These are phyloP conservation scores for Kwoniella shivajii DNA, from an alignment of 1,284 basidiomycete species.

Conservation along the genomic window DNA sequence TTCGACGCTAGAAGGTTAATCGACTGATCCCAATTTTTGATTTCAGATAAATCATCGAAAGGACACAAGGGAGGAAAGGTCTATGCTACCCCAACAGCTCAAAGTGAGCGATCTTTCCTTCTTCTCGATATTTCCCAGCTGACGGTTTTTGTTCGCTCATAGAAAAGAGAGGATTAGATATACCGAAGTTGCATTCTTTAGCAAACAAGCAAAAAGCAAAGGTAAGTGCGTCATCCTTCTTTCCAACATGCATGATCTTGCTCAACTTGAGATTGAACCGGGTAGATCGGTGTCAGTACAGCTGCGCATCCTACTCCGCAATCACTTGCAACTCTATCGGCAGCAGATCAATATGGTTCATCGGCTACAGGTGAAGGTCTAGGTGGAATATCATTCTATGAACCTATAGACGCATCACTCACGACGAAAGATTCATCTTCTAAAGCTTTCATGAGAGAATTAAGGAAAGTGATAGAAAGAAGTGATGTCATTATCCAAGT, in stretches of 20 bases:
- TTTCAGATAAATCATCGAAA: conserved; percentile 26
- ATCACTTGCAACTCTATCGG: conserved; percentile 56
- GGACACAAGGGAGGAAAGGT: conserved; percentile 38
- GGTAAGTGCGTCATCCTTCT: conserved; percentile 45
- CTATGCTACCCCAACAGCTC: conserved; percentile 37
- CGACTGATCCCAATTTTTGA: conserved; percentile 1
- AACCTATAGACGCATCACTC: conserved; percentile 62
- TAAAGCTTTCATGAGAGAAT: conserved; percentile 68
- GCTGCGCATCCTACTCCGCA: conserved; percentile 11
- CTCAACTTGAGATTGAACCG: too few species aligned
- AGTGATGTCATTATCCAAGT: conserved; percentile 81
- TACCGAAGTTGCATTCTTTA: conserved; percentile 63
- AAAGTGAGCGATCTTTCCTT: too few species aligned
- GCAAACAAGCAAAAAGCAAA: conserved; percentile 56
- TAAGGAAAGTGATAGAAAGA: conserved; percentile 91
- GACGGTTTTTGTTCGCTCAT: background rate
- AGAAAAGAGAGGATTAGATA: conserved; percentile 74
- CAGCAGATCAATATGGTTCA: conserved; percentile 56
- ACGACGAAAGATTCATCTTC: conserved; percentile 56
- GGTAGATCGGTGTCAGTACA: conserved; percentile 6
- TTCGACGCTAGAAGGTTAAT: conserved; percentile 5
- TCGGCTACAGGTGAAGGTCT: conserved; percentile 45
- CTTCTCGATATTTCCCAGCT: too few species aligned
- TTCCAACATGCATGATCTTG: too few species aligned
- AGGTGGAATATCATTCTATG: conserved; percentile 44